phyloP scores from a whole-genome alignment of 176 grass and related monocot genomes.

The Cymbopogon citratus region DNA sequence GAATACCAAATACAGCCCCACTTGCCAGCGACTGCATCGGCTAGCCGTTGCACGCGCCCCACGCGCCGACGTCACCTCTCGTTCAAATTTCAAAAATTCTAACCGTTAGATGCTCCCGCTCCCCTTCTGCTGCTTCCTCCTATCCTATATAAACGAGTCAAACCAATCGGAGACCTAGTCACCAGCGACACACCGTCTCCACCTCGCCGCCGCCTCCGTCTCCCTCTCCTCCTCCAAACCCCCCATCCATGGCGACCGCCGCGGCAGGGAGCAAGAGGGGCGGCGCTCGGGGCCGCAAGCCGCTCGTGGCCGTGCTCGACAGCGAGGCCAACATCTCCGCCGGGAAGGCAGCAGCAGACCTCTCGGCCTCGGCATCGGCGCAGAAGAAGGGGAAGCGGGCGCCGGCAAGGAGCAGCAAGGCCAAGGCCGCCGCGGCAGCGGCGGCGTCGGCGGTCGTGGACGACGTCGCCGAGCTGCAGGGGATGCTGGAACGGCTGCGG shows the following conservation, averaged over 20 bases:
- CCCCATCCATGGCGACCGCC: constrained; percentile 26
- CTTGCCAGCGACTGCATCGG: neutral
- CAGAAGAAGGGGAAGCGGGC: constrained; percentile 47
- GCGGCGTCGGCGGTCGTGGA: constrained; percentile 8
- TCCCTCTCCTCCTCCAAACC: neutral
- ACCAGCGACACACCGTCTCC: neutral
- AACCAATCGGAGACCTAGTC: neutral
- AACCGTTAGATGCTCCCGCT: constrained; percentile 31
- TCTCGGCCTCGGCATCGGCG: neutral
- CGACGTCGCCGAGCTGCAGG: constrained; percentile 63
- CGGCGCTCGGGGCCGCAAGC: constrained; percentile 47
- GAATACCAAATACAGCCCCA: too few species aligned
- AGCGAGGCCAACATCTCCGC: constrained; percentile 77
- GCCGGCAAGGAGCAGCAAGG: constrained; percentile 24
- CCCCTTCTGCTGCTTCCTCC: neutral
- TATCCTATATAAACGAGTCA: constrained; percentile 2
- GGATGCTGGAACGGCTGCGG: constrained; percentile 58
- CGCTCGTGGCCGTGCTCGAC: constrained; percentile 50
- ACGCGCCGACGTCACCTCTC: constrained; percentile 6
- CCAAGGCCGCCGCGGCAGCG: neutral
- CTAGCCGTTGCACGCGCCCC: constrained; percentile 33
- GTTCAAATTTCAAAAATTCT: constrained; percentile 51
- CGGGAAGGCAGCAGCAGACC: constrained; percentile 17
- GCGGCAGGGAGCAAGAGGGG: constrained; percentile 41
- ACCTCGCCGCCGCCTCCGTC: neutral